Conservation (phyloP, 192 early-diverging fungal species). For the Umbelopsis sp. region DNA sequence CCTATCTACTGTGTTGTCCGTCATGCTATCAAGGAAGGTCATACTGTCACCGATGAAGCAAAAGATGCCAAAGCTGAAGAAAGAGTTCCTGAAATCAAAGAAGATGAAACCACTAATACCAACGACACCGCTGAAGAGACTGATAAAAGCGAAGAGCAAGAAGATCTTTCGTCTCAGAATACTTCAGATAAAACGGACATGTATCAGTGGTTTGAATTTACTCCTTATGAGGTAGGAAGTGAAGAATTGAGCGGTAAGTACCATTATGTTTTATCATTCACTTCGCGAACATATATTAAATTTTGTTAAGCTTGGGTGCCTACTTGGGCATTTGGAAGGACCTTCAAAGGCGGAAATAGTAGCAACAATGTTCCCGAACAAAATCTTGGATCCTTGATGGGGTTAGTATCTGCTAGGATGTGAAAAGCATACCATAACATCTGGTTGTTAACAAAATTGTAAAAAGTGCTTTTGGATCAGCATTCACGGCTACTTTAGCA, state of each 20-base stretch:
- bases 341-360: slow-evolving; percentile 64
- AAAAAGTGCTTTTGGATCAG: slow-evolving; percentile 46
- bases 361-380: slow-evolving; percentile 68
- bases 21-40: slow-evolving; percentile 52
- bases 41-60: not conserved
- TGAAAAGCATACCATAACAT: not conserved
- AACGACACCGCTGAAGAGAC: slow-evolving; percentile 23
- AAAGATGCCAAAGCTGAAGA: slow-evolving; percentile 13
- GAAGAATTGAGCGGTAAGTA: slow-evolving; percentile 66
- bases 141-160: slow-evolving; percentile 13
- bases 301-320: slow-evolving; percentile 66
- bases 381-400: slow-evolving; percentile 67
- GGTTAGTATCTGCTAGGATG: slow-evolving; percentile 32
- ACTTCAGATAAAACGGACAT: slow-evolving; percentile 37
- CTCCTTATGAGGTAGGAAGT: slow-evolving; percentile 79
- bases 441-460: not conserved
- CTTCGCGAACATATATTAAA: not conserved
- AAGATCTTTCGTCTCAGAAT: slow-evolving; percentile 29
- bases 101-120: slow-evolving; percentile 22
- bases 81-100: not conserved
- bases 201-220: slow-evolving; percentile 86
- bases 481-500: slow-evolving; percentile 55
- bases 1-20: slow-evolving; percentile 80
- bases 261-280: not conserved
- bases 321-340: slow-evolving; percentile 77